Base-by-base conservation (phyloP, 768 basidiomycete genomes). In the Collybiopsis confluens region DNA sequence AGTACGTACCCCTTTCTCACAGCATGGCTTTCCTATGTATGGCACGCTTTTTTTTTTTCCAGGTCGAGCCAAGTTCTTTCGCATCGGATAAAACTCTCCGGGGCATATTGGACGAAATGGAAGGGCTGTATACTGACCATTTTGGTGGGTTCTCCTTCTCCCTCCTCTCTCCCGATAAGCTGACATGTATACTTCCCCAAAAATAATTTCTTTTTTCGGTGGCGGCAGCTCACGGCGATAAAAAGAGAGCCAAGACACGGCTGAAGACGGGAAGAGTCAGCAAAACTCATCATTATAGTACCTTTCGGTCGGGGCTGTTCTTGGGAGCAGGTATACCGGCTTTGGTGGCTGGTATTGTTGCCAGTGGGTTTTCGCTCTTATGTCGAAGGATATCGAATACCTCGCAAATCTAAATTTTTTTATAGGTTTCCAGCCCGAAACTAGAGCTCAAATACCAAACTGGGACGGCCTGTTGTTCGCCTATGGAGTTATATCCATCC, bases 381-480 rank as follows among this genome's bases (percentile, higher is more conserved):
- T n/a, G n/a, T n/a, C n/a, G n/a, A n/a, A n/a, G n/a, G n/a, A n/a
- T n/a, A n/a, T n/a, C n/a, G n/a, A n/a, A n/a, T n/a, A n/a, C n/a
- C n/a, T n/a, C n/a, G n/a, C n/a, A n/a, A n/a, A n/a, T n/a, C n/a
- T n/a, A n/a, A n/a, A n/a, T 16, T 27, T 21, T 37, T 15, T 13
- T 24, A 16, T 3, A 92, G 88, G 77, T 54, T 82, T 82, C 55
- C 77, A 82, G 55, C 61, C 70, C 4, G 66, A 77, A 23, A 82
- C 79, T 11, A 76, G 81, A 16, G 65, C 64, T 15, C 68, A 61
- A 0, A 79, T 95, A 15, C 84, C 83, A 1, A 82, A 78, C 9
- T 92, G 88, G 86, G 77, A 79, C 50, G 83, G 78, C 1, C 69
- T 98, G 9, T 70, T 98, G 38, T 85, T 83, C 59, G 71, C 95